phyloP scores from a whole-genome alignment of 371 early-diverging fungal species.

The Mortierella sp. region DNA sequence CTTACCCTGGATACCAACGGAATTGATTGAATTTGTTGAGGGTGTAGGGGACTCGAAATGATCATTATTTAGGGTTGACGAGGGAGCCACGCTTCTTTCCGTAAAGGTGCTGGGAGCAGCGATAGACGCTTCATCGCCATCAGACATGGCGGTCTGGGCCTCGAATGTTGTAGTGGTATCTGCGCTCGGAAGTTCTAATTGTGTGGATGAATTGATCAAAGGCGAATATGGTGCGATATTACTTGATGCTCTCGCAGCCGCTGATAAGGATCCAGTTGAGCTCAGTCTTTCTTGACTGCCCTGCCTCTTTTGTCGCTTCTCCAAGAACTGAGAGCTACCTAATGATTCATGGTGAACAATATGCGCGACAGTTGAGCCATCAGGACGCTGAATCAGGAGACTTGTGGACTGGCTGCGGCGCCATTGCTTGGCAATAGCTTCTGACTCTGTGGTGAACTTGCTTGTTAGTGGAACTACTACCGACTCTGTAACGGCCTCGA shows the following conservation, averaged over 20 bases:
- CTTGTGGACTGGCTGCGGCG: constrained; percentile 25
- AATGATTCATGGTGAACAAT: constrained; percentile 17
- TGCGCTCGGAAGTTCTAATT: constrained; percentile 1
- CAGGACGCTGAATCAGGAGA: constrained; percentile 12
- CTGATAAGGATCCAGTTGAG: background rate
- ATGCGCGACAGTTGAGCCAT: constrained; percentile 17
- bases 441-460: constrained; percentile 10
- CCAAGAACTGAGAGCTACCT: constrained; percentile 7
- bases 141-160: constrained; percentile 17
- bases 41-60: background rate
- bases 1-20: background rate
- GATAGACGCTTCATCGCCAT: constrained; percentile 17
- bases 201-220: background rate
- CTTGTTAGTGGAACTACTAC: background rate
- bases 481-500: background rate
- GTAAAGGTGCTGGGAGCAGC: background rate
- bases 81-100: background rate
- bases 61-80: background rate
- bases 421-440: constrained; percentile 31
- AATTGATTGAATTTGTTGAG: background rate
- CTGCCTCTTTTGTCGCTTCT: constrained; percentile 9
- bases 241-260: background rate
- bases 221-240: constrained; percentile 1
- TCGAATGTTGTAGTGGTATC: background rate
- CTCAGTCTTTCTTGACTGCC: background rate